Evolutionary conservation across 2,329 filamentous ascomycete species (phyloP).

Genomic region (Mycosphaerella arachidis): DNA sequence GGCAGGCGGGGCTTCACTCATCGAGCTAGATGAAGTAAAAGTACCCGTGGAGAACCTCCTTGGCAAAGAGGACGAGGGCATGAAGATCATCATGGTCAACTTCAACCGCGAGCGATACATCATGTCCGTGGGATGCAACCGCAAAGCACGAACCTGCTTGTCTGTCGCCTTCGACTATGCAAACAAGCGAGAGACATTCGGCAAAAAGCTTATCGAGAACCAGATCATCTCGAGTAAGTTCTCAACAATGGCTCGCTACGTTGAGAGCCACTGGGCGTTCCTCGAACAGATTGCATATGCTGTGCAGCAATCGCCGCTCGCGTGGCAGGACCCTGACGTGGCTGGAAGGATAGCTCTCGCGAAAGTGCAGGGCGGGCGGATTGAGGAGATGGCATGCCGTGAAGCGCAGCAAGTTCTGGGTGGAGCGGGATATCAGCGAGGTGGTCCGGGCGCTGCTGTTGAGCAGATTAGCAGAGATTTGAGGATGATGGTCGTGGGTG

Average conservation of each 20-base stretch:
- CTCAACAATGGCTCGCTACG: conserved; percentile 28
- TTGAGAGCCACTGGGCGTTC: conserved; percentile 32
- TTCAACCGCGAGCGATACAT: conserved; percentile 58
- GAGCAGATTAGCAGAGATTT: conserved; percentile 53
- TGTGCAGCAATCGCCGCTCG: conserved; percentile 25
- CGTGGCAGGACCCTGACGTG: conserved; percentile 37
- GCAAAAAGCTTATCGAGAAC: conserved; percentile 32
- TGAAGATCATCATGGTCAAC: conserved; percentile 55
- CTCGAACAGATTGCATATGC: conserved; percentile 32
- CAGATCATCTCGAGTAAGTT: conserved; percentile 34
- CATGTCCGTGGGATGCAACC: conserved; percentile 54
- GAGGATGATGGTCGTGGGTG: conserved; percentile 42
- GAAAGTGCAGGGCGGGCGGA: conserved; percentile 51
- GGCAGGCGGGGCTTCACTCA: conserved; percentile 50
- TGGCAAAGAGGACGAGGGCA: conserved; percentile 53
- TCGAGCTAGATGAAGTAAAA: conserved; percentile 53
- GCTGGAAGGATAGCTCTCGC: conserved; percentile 50
- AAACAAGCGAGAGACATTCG: conserved; percentile 33
- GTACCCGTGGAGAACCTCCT: conserved; percentile 53
- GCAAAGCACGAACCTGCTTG: conserved; percentile 45
- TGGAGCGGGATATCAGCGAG: conserved; percentile 51
- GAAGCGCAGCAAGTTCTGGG: conserved; percentile 55
- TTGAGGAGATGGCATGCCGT: conserved; percentile 50
- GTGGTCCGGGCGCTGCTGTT: conserved; percentile 47
- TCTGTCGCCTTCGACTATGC: conserved; percentile 30